Conservation (phyloP, 2,329 filamentous ascomycete genomes). For the Diaporthe vexans region DNA sequence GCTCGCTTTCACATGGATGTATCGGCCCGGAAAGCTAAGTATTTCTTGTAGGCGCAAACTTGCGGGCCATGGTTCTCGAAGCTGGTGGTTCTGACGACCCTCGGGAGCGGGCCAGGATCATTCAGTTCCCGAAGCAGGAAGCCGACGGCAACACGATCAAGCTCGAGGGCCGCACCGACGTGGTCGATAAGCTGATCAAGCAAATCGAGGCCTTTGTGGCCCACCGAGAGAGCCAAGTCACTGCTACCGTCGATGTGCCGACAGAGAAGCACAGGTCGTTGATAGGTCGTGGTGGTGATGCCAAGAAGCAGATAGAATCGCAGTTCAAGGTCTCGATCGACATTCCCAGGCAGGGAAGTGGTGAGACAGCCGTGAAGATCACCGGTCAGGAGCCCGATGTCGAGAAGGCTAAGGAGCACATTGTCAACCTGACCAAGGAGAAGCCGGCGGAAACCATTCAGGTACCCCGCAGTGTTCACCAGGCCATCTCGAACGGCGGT, state of each 20-base stretch:
- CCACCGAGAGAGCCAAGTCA: slow-evolving; percentile 87
- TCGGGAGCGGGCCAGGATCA: slow-evolving; percentile 86
- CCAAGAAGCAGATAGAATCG: slow-evolving; percentile 85
- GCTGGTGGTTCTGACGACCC: slow-evolving; percentile 92
- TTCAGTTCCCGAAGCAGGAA: slow-evolving; percentile 94
- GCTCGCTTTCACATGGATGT: background rate
- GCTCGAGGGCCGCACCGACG: slow-evolving; percentile 84
- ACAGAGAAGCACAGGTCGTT: slow-evolving; percentile 90
- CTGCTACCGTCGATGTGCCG: slow-evolving; percentile 84
- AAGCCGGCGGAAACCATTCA: slow-evolving; percentile 90
- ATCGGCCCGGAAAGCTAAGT: slow-evolving; percentile 53
- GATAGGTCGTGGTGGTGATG: slow-evolving; percentile 92
- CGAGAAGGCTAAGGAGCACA: slow-evolving; percentile 88
- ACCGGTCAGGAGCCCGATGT: slow-evolving; percentile 84
- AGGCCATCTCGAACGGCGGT: slow-evolving; percentile 81
- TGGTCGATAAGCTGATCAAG: slow-evolving; percentile 90
- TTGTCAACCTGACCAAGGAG: slow-evolving; percentile 83
- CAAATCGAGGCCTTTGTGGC: slow-evolving; percentile 85
- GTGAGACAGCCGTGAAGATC: slow-evolving; percentile 88
- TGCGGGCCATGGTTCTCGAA: slow-evolving; percentile 87
- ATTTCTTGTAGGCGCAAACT: slow-evolving; percentile 76
- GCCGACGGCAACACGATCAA: slow-evolving; percentile 86
- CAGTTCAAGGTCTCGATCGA: slow-evolving; percentile 90
- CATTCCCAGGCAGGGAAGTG: slow-evolving; percentile 89
- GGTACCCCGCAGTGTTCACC: slow-evolving; percentile 86